phyloP scores from a whole-genome alignment of 2,329 filamentous ascomycete species.

The Zopfia rhizophila region DNA sequence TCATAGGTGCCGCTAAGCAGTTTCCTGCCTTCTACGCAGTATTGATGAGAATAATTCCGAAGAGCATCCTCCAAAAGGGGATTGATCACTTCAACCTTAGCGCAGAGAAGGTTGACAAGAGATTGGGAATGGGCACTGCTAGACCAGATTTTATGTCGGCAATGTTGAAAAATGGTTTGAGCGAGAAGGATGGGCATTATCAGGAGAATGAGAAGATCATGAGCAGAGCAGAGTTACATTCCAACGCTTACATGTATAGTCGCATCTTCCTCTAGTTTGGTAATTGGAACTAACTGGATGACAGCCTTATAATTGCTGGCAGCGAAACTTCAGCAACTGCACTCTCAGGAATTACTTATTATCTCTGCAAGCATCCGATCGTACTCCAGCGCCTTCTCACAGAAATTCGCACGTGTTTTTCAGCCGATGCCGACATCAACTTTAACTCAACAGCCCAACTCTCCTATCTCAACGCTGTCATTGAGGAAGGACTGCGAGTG shows the following conservation, averaged over 20 bases:
- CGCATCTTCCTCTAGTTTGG: background rate
- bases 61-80: conserved; percentile 8
- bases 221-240: conserved; percentile 6
- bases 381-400: conserved; percentile 18
- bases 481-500: conserved; percentile 27
- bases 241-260: conserved; percentile 13
- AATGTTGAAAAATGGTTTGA: conserved; percentile 11
- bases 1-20: conserved; percentile 3
- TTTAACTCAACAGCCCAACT: conserved; percentile 31
- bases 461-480: conserved; percentile 23
- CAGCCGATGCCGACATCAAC: conserved; percentile 36
- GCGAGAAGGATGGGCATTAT: conserved; percentile 2
- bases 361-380: conserved; percentile 29
- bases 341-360: conserved; percentile 42
- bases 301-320: conserved; percentile 48
- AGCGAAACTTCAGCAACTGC: conserved; percentile 51
- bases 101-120: conserved; percentile 15
- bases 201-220: background rate
- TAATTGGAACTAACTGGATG: background rate
- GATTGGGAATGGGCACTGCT: conserved; percentile 9
- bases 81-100: conserved; percentile 14
- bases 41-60: conserved; percentile 7
- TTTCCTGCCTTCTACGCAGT: conserved; percentile 9
- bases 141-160: conserved; percentile 17
- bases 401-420: conserved; percentile 30